Evolutionary conservation across 2,329 filamentous ascomycete species (phyloP), one percentile per base, ranked within the genome.

Genomic region (Hymenoscyphus occultus): DNA sequence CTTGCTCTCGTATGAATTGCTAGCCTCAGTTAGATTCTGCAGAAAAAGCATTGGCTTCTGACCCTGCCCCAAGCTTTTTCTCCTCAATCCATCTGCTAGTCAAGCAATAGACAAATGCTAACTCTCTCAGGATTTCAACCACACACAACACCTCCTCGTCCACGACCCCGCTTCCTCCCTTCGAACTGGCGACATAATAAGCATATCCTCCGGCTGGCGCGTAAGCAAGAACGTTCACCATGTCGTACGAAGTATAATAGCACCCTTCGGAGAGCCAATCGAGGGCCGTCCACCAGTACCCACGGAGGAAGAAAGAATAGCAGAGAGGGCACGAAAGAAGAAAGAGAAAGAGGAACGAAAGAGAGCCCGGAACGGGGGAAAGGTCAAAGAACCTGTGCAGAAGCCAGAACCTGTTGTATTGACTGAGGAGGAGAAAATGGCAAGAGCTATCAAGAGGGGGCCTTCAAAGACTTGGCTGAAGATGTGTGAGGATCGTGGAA

Each of bases 101-200:
- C 35, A 6, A 35, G 35, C 14, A 45, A 45, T 6, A n/a, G 14
- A 45, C 16, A 14, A n/a, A 42, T 48, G 10, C 54, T 62, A 22
- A 56, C 42, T 22, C n/a, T 39, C 32, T 16, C 70, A 90, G 87
- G 80, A 83, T 79, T 93, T 90, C 77, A 84, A 87, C 72, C 45
- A 83, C 56, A 84, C 85, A 28, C 81, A 83, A 69, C 84, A 86
- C 70, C 84, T 89, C 75, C 85, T 94, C 39, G 90, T 93, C 45
- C 90, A 92, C 80, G 91, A 95, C 77, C 91, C 91, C 35, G 86
- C 86, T 76, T 85, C 87, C 71, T 92, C 90, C 32, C 83, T 93
- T 45, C 83, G 87, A 65, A 84, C 84, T 60, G 91, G 91, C 74
- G 91, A 95, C 76, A 85, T 94, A 2, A 86, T 95, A 35, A 83